Percentiles rank a stretch among this genome's conserved stretches.
These are phyloP conservation scores for Yamadazyma atmosphaerica DNA, from an alignment of 1,139 yeast genomes.

Conservation along the genomic window DNA sequence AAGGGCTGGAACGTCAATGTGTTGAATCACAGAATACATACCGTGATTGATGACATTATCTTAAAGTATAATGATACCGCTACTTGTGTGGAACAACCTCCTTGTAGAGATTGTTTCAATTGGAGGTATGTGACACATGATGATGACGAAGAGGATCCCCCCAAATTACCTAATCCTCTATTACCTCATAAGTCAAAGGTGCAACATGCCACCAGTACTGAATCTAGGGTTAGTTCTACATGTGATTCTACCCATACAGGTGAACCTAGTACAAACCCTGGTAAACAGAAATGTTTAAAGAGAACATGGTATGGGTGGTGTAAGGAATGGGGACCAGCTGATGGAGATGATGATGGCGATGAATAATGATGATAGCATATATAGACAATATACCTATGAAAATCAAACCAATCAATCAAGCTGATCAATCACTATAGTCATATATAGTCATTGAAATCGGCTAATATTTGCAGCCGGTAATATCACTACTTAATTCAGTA, in stretches of 20 bases:
- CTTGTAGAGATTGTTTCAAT: conserved; percentile 85
- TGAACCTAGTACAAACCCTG: conserved; percentile 7
- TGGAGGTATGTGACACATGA: conserved; percentile 77
- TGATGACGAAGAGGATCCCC: conserved; percentile 41
- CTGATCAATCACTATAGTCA: too few species aligned
- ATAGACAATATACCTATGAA: too few species aligned
- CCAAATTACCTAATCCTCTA: conserved; percentile 40
- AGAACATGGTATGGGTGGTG: conserved; percentile 54
- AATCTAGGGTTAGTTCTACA: conserved; percentile 6
- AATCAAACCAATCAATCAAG: too few species aligned
- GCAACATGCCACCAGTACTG: conserved; percentile 5
- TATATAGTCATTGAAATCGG: neutral
- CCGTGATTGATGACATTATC: conserved; percentile 84
- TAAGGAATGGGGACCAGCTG: conserved; percentile 30
- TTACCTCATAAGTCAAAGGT: conserved; percentile 19
- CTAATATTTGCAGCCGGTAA: too few species aligned
- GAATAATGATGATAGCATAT: conserved; percentile 4
- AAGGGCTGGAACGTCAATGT: conserved; percentile 90
- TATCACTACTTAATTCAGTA: neutral
- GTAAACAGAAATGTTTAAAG: conserved; percentile 33
- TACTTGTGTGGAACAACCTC: conserved; percentile 68
- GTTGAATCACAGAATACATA: conserved; percentile 85
- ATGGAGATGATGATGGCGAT: conserved; percentile 4
- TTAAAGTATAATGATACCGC: conserved; percentile 77
- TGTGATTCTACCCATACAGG: conserved; percentile 3